phyloP scores from a whole-genome alignment of 768 basidiomycete genomes.

The Leccinum uliginosum region DNA sequence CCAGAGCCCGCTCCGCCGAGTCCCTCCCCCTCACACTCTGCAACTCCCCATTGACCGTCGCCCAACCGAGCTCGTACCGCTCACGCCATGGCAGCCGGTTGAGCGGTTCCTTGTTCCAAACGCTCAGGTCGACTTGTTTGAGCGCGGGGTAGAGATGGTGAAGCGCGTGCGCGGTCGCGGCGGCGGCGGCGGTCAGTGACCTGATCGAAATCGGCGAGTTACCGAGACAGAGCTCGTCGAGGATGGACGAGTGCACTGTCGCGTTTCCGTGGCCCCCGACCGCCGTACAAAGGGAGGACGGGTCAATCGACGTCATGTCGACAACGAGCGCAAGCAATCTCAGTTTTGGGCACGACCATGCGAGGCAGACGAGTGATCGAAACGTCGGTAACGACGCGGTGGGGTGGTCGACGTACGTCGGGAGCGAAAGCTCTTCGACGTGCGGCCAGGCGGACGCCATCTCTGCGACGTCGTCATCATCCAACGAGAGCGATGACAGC shows the following conservation, averaged over 20 bases:
- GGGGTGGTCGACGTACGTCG: constrained; percentile 13
- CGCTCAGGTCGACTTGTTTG: constrained; percentile 16
- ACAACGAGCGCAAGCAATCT: constrained; percentile 22
- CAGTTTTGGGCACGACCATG: constrained; percentile 11
- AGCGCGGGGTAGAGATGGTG: constrained; percentile 17
- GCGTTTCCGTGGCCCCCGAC: neutral
- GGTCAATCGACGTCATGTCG: constrained; percentile 7
- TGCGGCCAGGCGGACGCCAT: constrained; percentile 20
- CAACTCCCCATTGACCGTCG: constrained; percentile 16
- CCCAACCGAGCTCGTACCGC: constrained; percentile 15
- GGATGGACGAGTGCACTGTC: neutral
- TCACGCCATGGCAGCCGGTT: constrained; percentile 7
- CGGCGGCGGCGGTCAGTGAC: constrained; percentile 7
- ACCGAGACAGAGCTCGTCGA: constrained; percentile 16
- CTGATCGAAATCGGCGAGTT: constrained; percentile 16
- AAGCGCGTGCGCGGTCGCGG: constrained; percentile 8
- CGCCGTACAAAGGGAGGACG: neutral
- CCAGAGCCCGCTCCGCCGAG: neutral
- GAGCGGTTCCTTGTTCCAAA: constrained; percentile 14
- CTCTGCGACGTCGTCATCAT: constrained; percentile 13
- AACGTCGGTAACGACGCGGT: constrained; percentile 19
- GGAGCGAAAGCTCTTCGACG: constrained; percentile 17
- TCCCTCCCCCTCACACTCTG: neutral
- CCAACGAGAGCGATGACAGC: constrained; percentile 10
- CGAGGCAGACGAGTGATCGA: constrained; percentile 11